Evolutionary conservation across 768 basidiomycete species (phyloP), one percentile per base, ranked within the genome.

Genomic region (Kwoniella shandongensis): DNA sequence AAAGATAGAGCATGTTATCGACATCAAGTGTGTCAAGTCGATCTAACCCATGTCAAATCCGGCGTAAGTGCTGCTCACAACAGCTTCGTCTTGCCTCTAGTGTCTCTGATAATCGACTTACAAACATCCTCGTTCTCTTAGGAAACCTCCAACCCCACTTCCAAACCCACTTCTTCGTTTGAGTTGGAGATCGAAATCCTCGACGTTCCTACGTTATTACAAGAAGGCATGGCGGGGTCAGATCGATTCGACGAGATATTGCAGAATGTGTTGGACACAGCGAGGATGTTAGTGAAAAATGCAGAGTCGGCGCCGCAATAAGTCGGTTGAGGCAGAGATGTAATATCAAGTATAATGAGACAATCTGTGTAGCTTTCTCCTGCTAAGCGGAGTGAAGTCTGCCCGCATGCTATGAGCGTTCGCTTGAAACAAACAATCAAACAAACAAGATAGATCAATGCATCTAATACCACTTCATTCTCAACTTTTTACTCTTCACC

Each of bases 1-100:
- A 99, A 96, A 78, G 90, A 99, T 77, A 82, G 96, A 42, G 81
- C 97, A 74, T 88, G 89, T 69, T 99, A 99, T 76, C 79, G 86
- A 3, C 96, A 99, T 76, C 92, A 97, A 76, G 86, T 94, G 62
- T 93, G 91, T 73, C 82, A 81, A 62, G 86, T 99, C 62, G 96
- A 99, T 79, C 82, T 99, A 46, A 98, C 96, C 1, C 91, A 93
- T 77, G 94, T 98, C 45, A 84, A 59, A 8, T 55, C 84, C 1
- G 81, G 86, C 3, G 80, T 80, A 7, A 46, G 71, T 64, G 35
- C 27, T 41, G 15, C 2, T 27, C 18, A 12, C 15, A 23, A 45
- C 17, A 25, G 26, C 44, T 4, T 7, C 44, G 26, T n/a, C 13
- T 27, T 26, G 3, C 46, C 27, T 32, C 32, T n/a, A 4, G 20